phyloP scores from a whole-genome alignment of 169 alveolate species.

The Eimeria sp. region DNA sequence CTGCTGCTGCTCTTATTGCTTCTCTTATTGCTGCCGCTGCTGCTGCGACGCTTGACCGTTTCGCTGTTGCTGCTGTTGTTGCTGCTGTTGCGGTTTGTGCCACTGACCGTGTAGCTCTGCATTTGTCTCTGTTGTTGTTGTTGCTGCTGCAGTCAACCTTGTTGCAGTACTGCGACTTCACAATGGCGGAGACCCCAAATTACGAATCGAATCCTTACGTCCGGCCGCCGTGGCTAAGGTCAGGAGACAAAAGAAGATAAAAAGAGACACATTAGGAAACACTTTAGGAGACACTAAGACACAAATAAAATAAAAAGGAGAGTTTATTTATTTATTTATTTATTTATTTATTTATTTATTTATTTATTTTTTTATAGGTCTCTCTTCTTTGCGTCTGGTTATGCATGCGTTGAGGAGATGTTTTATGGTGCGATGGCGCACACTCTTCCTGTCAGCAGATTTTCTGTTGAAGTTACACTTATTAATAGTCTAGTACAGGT shows the following conservation, averaged over 20 bases:
- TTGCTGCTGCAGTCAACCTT: slow-evolving; percentile 71
- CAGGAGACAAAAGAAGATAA: neutral
- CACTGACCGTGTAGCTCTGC: neutral
- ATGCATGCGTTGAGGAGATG: slow-evolving; percentile 57
- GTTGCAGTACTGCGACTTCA: slow-evolving; percentile 80
- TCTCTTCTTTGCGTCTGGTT: slow-evolving; percentile 21
- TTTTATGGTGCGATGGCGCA: slow-evolving; percentile 79
- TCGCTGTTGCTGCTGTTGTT: neutral
- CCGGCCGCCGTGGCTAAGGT: slow-evolving; percentile 43
- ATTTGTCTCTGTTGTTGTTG: slow-evolving; percentile 34
- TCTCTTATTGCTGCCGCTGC: neutral
- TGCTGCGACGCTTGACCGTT: neutral
- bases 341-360: neutral
- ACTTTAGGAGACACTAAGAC: neutral
- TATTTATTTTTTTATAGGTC: neutral
- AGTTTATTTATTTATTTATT: too few relatives aligned
- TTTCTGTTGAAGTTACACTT: slow-evolving; percentile 59
- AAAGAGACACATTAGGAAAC: neutral
- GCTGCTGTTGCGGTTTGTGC: neutral
- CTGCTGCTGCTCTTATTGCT: slow-evolving; percentile 46
- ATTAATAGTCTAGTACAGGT: slow-evolving; percentile 70
- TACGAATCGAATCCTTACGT: slow-evolving; percentile 3
- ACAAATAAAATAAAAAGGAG: neutral
- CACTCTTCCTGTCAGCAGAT: slow-evolving; percentile 73
- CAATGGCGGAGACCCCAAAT: slow-evolving; percentile 65